phyloP scores from a whole-genome alignment of 1,139 yeast genomes.

The Yamadazyma blattariae region DNA sequence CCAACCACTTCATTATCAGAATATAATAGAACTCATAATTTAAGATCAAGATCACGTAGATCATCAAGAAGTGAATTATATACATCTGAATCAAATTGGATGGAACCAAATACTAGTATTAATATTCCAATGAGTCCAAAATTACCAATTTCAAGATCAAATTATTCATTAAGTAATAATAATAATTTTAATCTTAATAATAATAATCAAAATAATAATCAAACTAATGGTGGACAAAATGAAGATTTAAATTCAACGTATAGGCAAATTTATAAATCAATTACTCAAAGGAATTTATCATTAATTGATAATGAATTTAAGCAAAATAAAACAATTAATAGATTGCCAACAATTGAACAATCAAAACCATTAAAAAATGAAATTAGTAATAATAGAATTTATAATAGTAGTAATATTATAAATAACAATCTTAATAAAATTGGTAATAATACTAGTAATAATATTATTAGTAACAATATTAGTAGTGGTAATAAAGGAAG shows the following conservation, averaged over 20 bases:
- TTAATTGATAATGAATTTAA: conserved; percentile 15
- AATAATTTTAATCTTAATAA: conserved; percentile 6
- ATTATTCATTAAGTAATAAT: conserved; percentile 24
- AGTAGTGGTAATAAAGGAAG: not conserved
- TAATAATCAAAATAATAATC: too few species aligned
- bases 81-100: conserved; percentile 42
- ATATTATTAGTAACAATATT: not conserved
- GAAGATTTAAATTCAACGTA: conserved; percentile 28
- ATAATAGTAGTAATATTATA: not conserved
- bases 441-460: not conserved
- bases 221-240: not conserved
- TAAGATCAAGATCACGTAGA: conserved; percentile 25
- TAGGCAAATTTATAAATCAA: conserved; percentile 33
- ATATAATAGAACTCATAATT: conserved; percentile 28
- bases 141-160: conserved; percentile 25
- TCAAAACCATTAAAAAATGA: conserved; percentile 8
- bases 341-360: conserved; percentile 19
- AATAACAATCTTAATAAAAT: too few species aligned
- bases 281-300: conserved; percentile 32
- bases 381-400: not conserved
- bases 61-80: conserved; percentile 44
- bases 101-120: conserved; percentile 30
- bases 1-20: conserved; percentile 38
- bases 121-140: conserved; percentile 1
- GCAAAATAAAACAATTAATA: conserved; percentile 15